Percentiles rank a stretch among this genome's conserved stretches.
phyloP scores from a whole-genome alignment of 2,329 filamentous ascomycete species.

The Graphium sp. region DNA sequence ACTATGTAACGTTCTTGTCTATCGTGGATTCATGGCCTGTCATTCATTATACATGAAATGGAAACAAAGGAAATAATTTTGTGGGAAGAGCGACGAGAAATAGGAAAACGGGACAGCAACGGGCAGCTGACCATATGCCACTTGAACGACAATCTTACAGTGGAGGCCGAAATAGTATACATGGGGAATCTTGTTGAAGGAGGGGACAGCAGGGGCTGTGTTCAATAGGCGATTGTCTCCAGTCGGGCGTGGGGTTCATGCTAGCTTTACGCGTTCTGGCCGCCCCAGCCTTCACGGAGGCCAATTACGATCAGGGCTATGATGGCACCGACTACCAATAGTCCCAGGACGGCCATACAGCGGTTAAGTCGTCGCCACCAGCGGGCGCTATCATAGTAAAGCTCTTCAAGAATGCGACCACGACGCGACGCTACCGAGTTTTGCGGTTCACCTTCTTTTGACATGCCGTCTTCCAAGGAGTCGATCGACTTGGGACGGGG shows the following conservation, averaged over 20 bases:
- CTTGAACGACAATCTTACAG: too few relatives aligned
- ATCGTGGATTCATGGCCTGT: not conserved
- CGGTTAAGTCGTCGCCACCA: conserved; percentile 46
- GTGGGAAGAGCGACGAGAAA: conserved; percentile 6
- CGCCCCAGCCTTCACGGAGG: conserved; percentile 31
- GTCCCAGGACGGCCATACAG: conserved; percentile 37
- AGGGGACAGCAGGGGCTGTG: too few relatives aligned
- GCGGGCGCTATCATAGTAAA: conserved; percentile 30
- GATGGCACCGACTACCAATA: conserved; percentile 34
- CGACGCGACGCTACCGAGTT: conserved; percentile 18
- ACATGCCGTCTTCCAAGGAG: conserved; percentile 25
- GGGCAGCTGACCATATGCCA: too few relatives aligned
- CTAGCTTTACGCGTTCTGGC: too few relatives aligned
- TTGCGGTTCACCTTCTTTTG: conserved; percentile 1
- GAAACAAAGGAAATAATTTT: conserved; percentile 1
- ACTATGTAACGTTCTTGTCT: conserved; percentile 1
- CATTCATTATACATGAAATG: not conserved
- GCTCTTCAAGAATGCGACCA: conserved; percentile 20
- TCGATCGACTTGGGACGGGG: conserved; percentile 32
- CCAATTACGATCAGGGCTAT: conserved; percentile 34
- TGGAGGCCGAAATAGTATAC: too few relatives aligned
- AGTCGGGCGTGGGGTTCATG: too few relatives aligned
- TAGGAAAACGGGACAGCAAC: conserved; percentile 3
- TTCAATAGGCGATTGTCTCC: too few relatives aligned
- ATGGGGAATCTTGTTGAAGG: too few relatives aligned